phyloP scores from a whole-genome alignment of 495 filamentous ascomycete species.

The Lepraria neglecta region DNA sequence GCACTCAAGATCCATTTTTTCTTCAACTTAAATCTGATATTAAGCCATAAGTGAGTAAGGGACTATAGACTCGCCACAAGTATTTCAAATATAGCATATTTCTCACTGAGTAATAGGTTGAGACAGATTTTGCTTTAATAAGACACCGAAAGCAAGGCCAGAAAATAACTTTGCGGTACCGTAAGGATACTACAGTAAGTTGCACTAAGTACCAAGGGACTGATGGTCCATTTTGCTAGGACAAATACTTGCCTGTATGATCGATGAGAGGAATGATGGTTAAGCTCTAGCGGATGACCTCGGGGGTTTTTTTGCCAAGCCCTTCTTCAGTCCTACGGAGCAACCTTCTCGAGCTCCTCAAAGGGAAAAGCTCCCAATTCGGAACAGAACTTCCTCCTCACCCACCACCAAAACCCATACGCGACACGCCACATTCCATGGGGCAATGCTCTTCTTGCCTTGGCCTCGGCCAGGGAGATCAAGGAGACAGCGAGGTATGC shows the following conservation, averaged over 20 bases:
- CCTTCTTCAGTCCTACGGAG: slow-evolving; percentile 6
- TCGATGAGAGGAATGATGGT: not conserved
- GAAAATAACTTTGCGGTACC: not conserved
- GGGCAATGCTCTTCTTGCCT: slow-evolving; percentile 49
- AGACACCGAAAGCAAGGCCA: not conserved
- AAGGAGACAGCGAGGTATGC: slow-evolving; percentile 41
- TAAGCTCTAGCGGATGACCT: not conserved
- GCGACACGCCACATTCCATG: slow-evolving; percentile 34
- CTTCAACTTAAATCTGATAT: not conserved
- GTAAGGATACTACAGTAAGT: not conserved
- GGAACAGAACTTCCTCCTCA: not conserved
- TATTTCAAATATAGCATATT: not conserved
- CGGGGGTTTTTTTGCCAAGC: not conserved
- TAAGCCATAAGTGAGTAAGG: slow-evolving; percentile 10
- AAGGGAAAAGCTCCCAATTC: not conserved
- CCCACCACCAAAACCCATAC: not conserved
- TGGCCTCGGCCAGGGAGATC: slow-evolving; percentile 40
- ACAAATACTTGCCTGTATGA: not conserved
- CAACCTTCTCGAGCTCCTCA: not conserved
- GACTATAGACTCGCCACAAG: not conserved
- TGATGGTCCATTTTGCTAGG: not conserved
- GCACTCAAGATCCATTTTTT: not conserved
- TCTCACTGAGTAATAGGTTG: not conserved
- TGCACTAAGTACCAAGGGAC: not conserved
- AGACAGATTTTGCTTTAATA: not conserved